Base-by-base conservation (phyloP, 2,329 filamentous ascomycete species). In the Eutypa lata region DNA sequence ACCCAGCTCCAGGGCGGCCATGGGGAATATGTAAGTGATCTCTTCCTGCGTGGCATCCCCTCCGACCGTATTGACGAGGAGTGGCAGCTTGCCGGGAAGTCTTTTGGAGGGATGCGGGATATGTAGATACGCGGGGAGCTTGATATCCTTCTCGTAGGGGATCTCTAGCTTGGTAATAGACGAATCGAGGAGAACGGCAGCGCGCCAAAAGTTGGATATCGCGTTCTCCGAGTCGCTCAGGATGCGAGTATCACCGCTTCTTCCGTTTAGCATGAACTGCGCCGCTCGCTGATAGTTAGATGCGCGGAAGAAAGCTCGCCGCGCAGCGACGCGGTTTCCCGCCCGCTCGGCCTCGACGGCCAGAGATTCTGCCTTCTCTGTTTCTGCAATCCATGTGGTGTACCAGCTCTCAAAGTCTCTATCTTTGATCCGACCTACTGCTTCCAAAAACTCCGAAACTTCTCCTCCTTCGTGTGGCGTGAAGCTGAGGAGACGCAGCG, bases 271-370 rank as follows among this genome's bases (percentile, higher is more conserved):
- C n/a, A n/a, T n/a, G n/a, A n/a, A n/a, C n/a, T n/a, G n/a, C n/a
- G n/a, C n/a, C n/a, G 73, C 68, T 4, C 73, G 72, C 19, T 60
- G 52, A 52, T 75, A 78, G 57, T 74, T 77, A 53, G 65, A 63
- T 0, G 74, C 65, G 0, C 75, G 68, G 3, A 79, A 56, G 46
- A 67, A 76, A 1, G 67, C 74, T 18, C 63, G 47, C 2, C 66
- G 61, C 0, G 73, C 73, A 2, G 59, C 61, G 0, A 53, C 59
- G 3, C 54, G 60, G 54, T 76, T 59, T 1, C 70, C 69, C 2
- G 51, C 35, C 0, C 44, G 49, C 3, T 52, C 50, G 11, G 70
- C 69, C 44, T 76, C 68, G 7, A 70, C 52, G 1, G 67, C 74
- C 6, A 73, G 44, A 2, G 40, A 53, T 50, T 74, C 65, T 2